These are phyloP conservation scores for Luzula sylvatica DNA, from an alignment of 176 grass and related monocot genomes.

Conservation along the genomic window DNA sequence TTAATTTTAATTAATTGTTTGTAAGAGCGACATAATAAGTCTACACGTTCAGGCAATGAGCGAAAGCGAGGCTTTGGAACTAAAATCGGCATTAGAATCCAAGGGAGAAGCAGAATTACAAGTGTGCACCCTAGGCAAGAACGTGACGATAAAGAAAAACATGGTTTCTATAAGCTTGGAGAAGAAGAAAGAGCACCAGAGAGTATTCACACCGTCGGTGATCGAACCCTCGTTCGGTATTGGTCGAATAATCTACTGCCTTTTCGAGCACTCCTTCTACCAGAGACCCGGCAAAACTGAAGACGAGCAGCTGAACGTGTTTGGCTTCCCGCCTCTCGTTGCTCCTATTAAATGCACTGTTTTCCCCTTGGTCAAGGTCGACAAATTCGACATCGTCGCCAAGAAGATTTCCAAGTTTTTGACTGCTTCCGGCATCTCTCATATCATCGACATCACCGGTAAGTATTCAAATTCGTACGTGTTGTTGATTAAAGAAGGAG, in stretches of 20 bases:
- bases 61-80: slow-evolving; percentile 61
- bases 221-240: slow-evolving; percentile 96
- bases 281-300: slow-evolving; percentile 37
- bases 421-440: slow-evolving; percentile 60
- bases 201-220: slow-evolving; percentile 90
- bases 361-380: slow-evolving; percentile 66
- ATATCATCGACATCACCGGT: slow-evolving; percentile 92
- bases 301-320: slow-evolving; percentile 79
- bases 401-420: slow-evolving; percentile 67
- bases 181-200: slow-evolving; percentile 85
- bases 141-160: slow-evolving; percentile 57
- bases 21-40: not conserved
- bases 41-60: slow-evolving; percentile 44
- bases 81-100: slow-evolving; percentile 65
- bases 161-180: slow-evolving; percentile 79
- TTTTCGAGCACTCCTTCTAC: slow-evolving; percentile 80
- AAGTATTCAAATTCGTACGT: not conserved
- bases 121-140: slow-evolving; percentile 69
- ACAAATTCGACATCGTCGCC: slow-evolving; percentile 64
- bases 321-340: slow-evolving; percentile 65
- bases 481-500: not conserved
- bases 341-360: slow-evolving; percentile 92
- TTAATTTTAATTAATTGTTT: not conserved
- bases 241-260: slow-evolving; percentile 84
- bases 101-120: slow-evolving; percentile 66